Evolutionary conservation across 805 yeast species (phyloP).

Genomic region (Yarrowia divulgata): DNA sequence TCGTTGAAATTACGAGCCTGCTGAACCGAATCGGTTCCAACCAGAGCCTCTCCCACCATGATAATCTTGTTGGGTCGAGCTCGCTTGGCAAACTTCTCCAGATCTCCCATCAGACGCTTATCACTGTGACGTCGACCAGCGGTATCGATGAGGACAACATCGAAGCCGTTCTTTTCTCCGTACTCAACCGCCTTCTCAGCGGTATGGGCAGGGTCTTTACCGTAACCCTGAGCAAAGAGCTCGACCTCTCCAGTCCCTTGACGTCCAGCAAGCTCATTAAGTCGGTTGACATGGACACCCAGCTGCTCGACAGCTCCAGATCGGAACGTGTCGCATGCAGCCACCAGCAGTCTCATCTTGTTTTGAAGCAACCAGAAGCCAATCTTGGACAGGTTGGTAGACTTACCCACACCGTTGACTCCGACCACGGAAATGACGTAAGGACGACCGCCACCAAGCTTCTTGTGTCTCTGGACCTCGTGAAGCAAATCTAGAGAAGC

Average conservation of each 20-base stretch:
- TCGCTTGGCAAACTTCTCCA: constrained; percentile 92
- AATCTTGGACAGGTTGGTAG: constrained; percentile 90
- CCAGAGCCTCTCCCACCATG: constrained; percentile 98
- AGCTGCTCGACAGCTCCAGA: constrained; percentile 99
- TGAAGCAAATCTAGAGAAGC: constrained; percentile 86
- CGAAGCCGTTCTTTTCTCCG: constrained; percentile 74
- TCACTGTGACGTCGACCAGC: constrained; percentile 98
- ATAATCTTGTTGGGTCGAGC: constrained; percentile 96
- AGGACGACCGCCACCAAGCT: constrained; percentile 56
- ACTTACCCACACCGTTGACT: constrained; percentile 97
- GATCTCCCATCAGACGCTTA: constrained; percentile 91
- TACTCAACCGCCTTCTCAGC: constrained; percentile 88
- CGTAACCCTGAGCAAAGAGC: constrained; percentile 92
- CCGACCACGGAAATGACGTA: constrained; percentile 98
- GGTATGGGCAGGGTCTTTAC: constrained; percentile 95
- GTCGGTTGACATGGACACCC: constrained; percentile 88
- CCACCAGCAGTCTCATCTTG: constrained; percentile 81
- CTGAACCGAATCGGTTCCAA: constrained; percentile 95
- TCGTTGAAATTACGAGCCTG: constrained; percentile 93
- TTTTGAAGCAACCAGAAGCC: constrained; percentile 96
- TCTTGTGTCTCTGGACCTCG: constrained; percentile 66
- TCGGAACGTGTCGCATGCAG: constrained; percentile 97
- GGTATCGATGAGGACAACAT: constrained; percentile 91
- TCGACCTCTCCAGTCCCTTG: constrained; percentile 64
- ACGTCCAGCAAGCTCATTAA: constrained; percentile 68